Evolutionary conservation across 805 yeast species (phyloP), one percentile per base, ranked within the genome.

Genomic region (Kodamaea leandrae): DNA sequence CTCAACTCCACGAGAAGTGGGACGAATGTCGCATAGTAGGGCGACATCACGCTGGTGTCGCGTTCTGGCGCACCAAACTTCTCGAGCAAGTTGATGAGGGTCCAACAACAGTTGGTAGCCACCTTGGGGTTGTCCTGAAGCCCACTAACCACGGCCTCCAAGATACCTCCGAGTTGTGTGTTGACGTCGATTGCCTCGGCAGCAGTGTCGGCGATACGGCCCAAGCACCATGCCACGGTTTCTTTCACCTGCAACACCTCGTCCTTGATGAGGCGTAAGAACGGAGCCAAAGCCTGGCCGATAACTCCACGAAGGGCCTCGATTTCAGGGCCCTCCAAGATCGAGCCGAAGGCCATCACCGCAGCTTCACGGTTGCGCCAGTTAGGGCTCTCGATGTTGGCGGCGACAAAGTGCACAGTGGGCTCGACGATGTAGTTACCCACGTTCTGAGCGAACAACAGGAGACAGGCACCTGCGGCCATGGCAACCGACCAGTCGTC

Each of bases 391-490:
- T 72, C 68, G 40, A 93, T 76, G 57, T 86, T 85, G 34, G 76
- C 72, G 52, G 83, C 90, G 23, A 93, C 96, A 68, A 89, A 93
- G 42, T 73, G 76, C 48, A 93, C 66, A 4, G 96, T 86, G 30
- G 95, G 91, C 48, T 82, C 86, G 32, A 91, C 87, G 27, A 93
- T 90, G 50, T 81, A 82, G 58, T 84, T 81, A 10, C 91, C 95
- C 37, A 95, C 86, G 55, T 84, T 80, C 62, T 86, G 95, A 3
- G 99, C 96, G 65, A 87, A 90, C 47, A 93, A 74, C 68, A 88
- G 96, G 57, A 93, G 71, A 66, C 98, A 93, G 10, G 97, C 90
- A 55, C 96, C 99, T 1, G 99, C 96, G 37, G 98, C 97, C 98
- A 91, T 91, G 7, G 96, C 81, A 30, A 88, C 96, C 45, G 90